phyloP scores from a whole-genome alignment of 129 eudicot species.

The Helianthus tuberosus region DNA sequence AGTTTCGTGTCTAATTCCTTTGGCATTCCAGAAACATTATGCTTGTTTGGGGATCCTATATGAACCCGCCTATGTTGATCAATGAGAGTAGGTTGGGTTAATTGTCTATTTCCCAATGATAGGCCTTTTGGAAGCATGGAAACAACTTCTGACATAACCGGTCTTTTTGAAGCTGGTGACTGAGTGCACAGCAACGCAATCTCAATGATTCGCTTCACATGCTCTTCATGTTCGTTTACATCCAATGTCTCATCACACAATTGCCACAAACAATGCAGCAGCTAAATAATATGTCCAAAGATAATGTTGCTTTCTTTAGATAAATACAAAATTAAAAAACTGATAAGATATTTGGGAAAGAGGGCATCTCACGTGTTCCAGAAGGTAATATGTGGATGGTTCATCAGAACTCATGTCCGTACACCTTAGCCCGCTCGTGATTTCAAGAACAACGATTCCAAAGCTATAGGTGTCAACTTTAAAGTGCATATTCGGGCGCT shows the following conservation, averaged over 20 bases:
- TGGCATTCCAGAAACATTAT: constrained; percentile 2
- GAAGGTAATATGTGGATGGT: constrained; percentile 36
- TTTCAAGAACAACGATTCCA: constrained; percentile 74
- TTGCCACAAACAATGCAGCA: constrained; percentile 1
- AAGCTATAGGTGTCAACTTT: constrained; percentile 79
- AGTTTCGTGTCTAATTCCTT: neutral
- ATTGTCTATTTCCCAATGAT: constrained; percentile 24
- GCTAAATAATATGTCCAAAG: neutral
- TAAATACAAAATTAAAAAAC: neutral
- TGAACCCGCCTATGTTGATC: constrained; percentile 26
- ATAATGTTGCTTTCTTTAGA: neutral
- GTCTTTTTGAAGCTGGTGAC: constrained; percentile 58
- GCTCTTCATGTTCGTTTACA: constrained; percentile 36
- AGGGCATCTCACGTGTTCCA: constrained; percentile 50
- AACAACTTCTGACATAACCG: constrained; percentile 82
- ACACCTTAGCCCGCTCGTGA: constrained; percentile 67
- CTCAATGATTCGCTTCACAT: constrained; percentile 55
- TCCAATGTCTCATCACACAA: constrained; percentile 50
- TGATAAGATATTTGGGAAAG: neutral
- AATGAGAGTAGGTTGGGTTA: constrained; percentile 31
- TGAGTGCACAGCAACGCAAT: constrained; percentile 72
- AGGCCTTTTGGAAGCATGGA: constrained; percentile 52
- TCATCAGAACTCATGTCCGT: constrained; percentile 35
- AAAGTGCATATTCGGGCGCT: constrained; percentile 77
- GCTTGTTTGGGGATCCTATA: constrained; percentile 21